Conservation (phyloP, 441 rosid species). For the Pelargonium cotyledonis region DNA sequence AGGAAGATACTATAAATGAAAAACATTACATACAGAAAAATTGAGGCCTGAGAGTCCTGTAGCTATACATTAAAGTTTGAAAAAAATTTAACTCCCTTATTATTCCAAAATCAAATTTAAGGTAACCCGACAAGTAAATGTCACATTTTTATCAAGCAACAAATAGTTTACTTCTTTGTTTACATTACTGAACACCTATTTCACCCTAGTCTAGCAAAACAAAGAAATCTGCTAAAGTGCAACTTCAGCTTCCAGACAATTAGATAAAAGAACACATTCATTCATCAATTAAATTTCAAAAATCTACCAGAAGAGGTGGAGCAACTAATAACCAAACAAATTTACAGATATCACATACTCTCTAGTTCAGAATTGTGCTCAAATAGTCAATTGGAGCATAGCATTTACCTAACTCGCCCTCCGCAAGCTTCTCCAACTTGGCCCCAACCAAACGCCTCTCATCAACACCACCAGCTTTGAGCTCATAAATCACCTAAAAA, state of each 20-base stretch:
- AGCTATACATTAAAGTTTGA: neutral
- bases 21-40: neutral
- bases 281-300: neutral
- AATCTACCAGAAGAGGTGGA: neutral
- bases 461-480: slow-evolving; percentile 95
- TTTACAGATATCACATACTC: neutral
- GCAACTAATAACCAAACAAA: neutral
- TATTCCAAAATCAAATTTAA: neutral
- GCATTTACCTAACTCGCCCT: slow-evolving; percentile 73
- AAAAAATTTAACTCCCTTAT: neutral
- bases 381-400: neutral
- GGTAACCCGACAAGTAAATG: neutral
- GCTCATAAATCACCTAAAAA: slow-evolving; percentile 67
- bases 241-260: neutral
- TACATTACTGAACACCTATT: neutral
- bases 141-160: neutral
- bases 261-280: slow-evolving; percentile 1
- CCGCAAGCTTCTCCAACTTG: slow-evolving; percentile 95
- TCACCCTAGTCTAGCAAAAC: too few relatives aligned
- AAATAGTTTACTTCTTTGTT: neutral
- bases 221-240: neutral
- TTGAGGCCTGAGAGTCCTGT: neutral
- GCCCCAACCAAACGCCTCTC: slow-evolving; percentile 96
- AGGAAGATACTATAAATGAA: neutral
- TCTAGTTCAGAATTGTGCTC: neutral